phyloP scores from a whole-genome alignment of 345 rosid species.

The Acer negundo region DNA sequence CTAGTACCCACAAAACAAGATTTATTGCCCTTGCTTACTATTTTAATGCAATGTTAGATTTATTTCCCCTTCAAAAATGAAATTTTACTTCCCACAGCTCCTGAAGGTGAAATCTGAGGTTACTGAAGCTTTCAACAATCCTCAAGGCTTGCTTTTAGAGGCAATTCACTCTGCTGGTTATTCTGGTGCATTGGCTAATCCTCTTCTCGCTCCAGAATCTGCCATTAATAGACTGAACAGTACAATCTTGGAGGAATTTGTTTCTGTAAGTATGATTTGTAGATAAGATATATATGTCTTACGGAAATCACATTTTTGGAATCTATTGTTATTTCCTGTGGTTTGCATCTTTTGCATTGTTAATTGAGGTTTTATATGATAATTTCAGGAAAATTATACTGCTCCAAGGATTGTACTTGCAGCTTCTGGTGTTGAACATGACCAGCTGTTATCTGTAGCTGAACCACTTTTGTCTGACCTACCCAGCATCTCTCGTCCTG shows the following conservation, averaged over 20 bases:
- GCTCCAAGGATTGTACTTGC: conserved; percentile 85
- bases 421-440: conserved; percentile 85
- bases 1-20: not conserved
- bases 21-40: not conserved
- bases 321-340: not conserved
- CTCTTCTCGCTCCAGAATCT: conserved; percentile 83
- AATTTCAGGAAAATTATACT: conserved; percentile 72
- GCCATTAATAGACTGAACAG: conserved; percentile 55
- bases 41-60: not conserved
- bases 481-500: conserved; percentile 42
- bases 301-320: conserved; percentile 4
- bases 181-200: conserved; percentile 85
- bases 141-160: conserved; percentile 75
- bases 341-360: conserved; percentile 5
- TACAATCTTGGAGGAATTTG: conserved; percentile 67
- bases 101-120: conserved; percentile 67
- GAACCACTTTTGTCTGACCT: conserved; percentile 90
- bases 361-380: conserved; percentile 19
- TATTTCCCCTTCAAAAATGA: not conserved
- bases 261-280: conserved; percentile 53
- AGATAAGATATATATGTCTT: conserved; percentile 8
- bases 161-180: conserved; percentile 86
- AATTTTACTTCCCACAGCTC: conserved; percentile 51
- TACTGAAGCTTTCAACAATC: conserved; percentile 65
- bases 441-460: conserved; percentile 70